Base-by-base conservation (phyloP, 2,329 filamentous ascomycete species). In the Gyromitra esculenta region DNA sequence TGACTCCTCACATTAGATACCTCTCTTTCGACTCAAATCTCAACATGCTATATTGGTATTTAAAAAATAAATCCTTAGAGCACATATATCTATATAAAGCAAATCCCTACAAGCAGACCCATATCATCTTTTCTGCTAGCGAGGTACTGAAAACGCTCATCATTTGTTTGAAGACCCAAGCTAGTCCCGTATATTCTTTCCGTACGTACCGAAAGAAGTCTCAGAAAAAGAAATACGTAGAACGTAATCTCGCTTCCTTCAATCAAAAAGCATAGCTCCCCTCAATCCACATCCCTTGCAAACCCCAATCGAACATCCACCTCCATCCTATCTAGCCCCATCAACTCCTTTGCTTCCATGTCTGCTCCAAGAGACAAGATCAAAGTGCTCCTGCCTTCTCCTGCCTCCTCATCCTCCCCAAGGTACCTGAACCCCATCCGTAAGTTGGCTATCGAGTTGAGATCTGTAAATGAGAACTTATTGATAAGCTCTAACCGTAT, bases 351-450 rank as follows among this genome's bases (percentile, higher is more conserved):
- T 8, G 3, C 52, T 9, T 1, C 15, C 4, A 59, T 45, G 35
- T 68, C 52, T 5, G 21, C 21, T 8, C 52, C 65, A 7, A 68
- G 52, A 1, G 25, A 8, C 35, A 68, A 13, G 11, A 21, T 7
- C 15, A 59, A n/a, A 2, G 39, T 48, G 1, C 37, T 68, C 52
- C 4, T 45, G 21, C 52, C 39, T 8, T 37, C 52, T 8, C 37
- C 57, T 5, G 1, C 13, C 13, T 37, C 48, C 7, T 59, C 5
- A 1, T 13, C 39, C 13, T 68, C 52, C 15, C 18, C 13, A 8
- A 68, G 39, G 25, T 13, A 59, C 18, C 15, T 59, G n/a, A 68
- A 68, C 21, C 39, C 52, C 65, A 68, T 59, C 8, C 15, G 39
- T 21, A 68, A n/a, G 13, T 21, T 41, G 1, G 15, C 1, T 3